A percentile compares a stretch with the other conserved stretches of the same genome.
These are phyloP conservation scores for Coniochaeta sp. DNA, from an alignment of 2,329 filamentous ascomycete species.

Conservation along the genomic window DNA sequence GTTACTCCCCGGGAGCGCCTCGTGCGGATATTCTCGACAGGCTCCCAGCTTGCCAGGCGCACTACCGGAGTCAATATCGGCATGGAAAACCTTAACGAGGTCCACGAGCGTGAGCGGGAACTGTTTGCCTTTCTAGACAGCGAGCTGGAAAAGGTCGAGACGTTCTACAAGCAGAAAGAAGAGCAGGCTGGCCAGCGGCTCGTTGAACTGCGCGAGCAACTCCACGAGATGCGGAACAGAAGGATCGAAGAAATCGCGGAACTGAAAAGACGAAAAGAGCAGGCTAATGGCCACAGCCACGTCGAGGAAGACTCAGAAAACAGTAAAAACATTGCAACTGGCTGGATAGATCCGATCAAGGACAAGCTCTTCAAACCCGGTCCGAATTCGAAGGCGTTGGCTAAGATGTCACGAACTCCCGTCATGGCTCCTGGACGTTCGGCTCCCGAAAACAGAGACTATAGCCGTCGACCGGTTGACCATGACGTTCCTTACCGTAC, in stretches of 20 bases:
- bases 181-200: slow-evolving; percentile 72
- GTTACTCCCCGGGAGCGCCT: slow-evolving; percentile 20
- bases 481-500: slow-evolving; percentile 73
- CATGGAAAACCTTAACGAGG: slow-evolving; percentile 34
- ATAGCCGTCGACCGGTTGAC: slow-evolving; percentile 38
- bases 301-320: slow-evolving; percentile 16
- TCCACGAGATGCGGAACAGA: slow-evolving; percentile 87
- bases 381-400: slow-evolving; percentile 52
- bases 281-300: slow-evolving; percentile 12
- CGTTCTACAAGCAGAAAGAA: slow-evolving; percentile 84
- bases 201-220: slow-evolving; percentile 65
- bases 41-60: slow-evolving; percentile 22
- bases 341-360: slow-evolving; percentile 47
- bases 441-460: slow-evolving; percentile 34
- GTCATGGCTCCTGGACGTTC: slow-evolving; percentile 20
- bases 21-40: slow-evolving; percentile 31
- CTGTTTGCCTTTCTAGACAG: slow-evolving; percentile 80
- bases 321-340: slow-evolving; percentile 11
- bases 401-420: slow-evolving; percentile 45
- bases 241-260: slow-evolving; percentile 63
- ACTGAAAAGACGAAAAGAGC: slow-evolving; percentile 26
- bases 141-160: slow-evolving; percentile 85
- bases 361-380: slow-evolving; percentile 47
- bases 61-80: slow-evolving; percentile 32
- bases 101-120: slow-evolving; percentile 69